These are phyloP conservation scores for Monosporozyma siamensis DNA, from an alignment of 805 yeast species.

Conservation along the genomic window DNA sequence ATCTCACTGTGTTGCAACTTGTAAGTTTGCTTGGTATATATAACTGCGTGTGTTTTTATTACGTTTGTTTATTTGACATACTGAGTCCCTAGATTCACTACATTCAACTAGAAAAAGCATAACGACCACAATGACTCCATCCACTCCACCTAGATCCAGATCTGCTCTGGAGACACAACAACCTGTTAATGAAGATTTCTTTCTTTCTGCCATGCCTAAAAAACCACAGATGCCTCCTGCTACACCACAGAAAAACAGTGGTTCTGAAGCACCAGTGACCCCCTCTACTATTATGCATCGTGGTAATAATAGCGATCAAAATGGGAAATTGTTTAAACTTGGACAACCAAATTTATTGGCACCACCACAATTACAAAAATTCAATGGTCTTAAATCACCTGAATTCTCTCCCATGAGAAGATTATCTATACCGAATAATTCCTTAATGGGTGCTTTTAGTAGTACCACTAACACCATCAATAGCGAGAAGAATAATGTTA, in stretches of 20 bases:
- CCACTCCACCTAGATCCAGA: constrained; percentile 29
- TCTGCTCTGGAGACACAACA: constrained; percentile 1
- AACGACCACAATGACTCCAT: constrained; percentile 25
- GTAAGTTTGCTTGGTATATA: too few relatives aligned
- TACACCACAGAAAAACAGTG: constrained; percentile 9
- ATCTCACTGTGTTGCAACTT: too few relatives aligned
- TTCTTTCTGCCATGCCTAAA: constrained; percentile 1
- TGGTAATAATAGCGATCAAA: background rate
- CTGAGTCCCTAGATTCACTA: too few relatives aligned
- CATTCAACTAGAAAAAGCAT: too few relatives aligned
- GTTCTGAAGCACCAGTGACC: constrained; percentile 14
- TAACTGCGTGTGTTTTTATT: too few relatives aligned
- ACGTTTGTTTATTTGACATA: too few relatives aligned
- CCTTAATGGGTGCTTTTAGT: constrained; percentile 5
- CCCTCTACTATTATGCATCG: constrained; percentile 15
- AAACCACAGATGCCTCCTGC: constrained; percentile 6
- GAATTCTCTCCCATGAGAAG: constrained; percentile 24
- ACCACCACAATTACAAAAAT: constrained; percentile 10
- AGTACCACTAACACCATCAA: constrained; percentile 2
- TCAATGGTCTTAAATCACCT: constrained; percentile 26
- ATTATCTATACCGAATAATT: constrained; percentile 5
- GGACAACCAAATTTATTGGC: constrained; percentile 8
- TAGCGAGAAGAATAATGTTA: constrained; percentile 9
- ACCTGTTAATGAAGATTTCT: background rate
- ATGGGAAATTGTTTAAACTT: constrained; percentile 8